phyloP scores from a whole-genome alignment of 2,329 filamentous ascomycete species.

The Fusarium sp. region DNA sequence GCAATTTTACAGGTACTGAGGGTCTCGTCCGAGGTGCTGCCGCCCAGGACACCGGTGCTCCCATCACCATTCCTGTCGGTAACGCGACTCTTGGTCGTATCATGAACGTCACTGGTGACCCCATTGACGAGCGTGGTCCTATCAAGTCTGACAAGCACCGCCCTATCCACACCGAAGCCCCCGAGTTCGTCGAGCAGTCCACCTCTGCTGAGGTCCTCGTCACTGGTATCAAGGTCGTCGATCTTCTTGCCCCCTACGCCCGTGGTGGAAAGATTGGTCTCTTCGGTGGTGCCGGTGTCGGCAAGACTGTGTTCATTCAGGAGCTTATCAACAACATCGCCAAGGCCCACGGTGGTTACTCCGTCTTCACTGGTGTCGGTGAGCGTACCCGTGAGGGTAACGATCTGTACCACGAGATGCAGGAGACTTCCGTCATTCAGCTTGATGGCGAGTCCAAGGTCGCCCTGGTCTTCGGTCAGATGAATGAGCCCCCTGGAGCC shows the following conservation, averaged over 20 bases:
- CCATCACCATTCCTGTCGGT: conserved; percentile 97
- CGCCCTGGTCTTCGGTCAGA: conserved; percentile 99
- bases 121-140: conserved; percentile 98
- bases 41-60: conserved; percentile 88
- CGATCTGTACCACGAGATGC: conserved; percentile 99
- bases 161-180: conserved; percentile 95
- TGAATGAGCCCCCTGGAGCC: conserved; percentile 99
- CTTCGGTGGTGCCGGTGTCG: conserved; percentile 99
- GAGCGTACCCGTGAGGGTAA: conserved; percentile 99
- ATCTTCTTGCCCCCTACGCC: conserved; percentile 97
- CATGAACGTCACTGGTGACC: conserved; percentile 99
- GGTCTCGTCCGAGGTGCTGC: conserved; percentile 95
- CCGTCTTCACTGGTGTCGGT: conserved; percentile 99
- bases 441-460: conserved; percentile 99
- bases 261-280: conserved; percentile 99
- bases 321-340: conserved; percentile 99
- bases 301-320: conserved; percentile 99
- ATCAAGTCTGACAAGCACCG: conserved; percentile 90
- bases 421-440: conserved; percentile 99
- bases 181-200: conserved; percentile 93
- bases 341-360: conserved; percentile 99
- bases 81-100: conserved; percentile 95
- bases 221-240: conserved; percentile 99
- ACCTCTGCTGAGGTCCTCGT: conserved; percentile 96
- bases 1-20: conserved; percentile 82